Conservation (phyloP, 2,329 filamentous ascomycete species). For the Trichoderma harzianum region DNA sequence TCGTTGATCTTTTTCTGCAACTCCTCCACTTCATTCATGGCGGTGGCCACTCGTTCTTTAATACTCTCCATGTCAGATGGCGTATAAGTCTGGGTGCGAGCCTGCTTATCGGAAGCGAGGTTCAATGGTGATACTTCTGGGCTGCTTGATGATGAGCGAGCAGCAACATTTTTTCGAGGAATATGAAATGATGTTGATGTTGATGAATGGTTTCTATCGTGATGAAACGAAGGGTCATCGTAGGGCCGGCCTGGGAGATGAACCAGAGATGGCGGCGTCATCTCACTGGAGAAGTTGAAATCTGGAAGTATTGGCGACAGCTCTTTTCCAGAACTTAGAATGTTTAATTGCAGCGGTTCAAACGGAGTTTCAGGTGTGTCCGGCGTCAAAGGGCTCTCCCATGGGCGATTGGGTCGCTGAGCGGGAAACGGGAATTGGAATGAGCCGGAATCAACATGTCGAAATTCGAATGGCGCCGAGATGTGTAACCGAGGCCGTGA, state of each 20-base stretch:
- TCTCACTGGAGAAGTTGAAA: slow-evolving; percentile 41
- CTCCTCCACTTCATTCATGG: slow-evolving; percentile 56
- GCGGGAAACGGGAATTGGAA: slow-evolving; percentile 33
- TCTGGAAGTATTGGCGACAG: slow-evolving; percentile 56
- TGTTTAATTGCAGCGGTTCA: slow-evolving; percentile 55
- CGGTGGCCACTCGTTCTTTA: slow-evolving; percentile 53
- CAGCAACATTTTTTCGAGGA: slow-evolving; percentile 42
- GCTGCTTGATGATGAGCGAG: slow-evolving; percentile 24
- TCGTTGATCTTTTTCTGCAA: slow-evolving; percentile 59
- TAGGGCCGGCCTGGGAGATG: slow-evolving; percentile 33
- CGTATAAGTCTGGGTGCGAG: slow-evolving; percentile 42
- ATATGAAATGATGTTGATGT: slow-evolving; percentile 54
- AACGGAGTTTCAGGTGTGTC: slow-evolving; percentile 36
- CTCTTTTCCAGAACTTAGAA: slow-evolving; percentile 41
- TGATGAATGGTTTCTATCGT: slow-evolving; percentile 47
- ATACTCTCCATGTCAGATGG: slow-evolving; percentile 49
- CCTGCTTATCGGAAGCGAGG: slow-evolving; percentile 43
- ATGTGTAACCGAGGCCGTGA: slow-evolving; percentile 53
- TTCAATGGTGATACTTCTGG: slow-evolving; percentile 28
- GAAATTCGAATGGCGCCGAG: slow-evolving; percentile 58
- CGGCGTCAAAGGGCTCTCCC: slow-evolving; percentile 28
- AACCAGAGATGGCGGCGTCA: slow-evolving; percentile 40
- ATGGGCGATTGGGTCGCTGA: slow-evolving; percentile 13
- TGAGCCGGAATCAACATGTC: slow-evolving; percentile 52
- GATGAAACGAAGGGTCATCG: slow-evolving; percentile 31